Evolutionary conservation across 2,329 filamentous ascomycete species (phyloP), one percentile per base, ranked within the genome.

Genomic region (Phoma herbarum): DNA sequence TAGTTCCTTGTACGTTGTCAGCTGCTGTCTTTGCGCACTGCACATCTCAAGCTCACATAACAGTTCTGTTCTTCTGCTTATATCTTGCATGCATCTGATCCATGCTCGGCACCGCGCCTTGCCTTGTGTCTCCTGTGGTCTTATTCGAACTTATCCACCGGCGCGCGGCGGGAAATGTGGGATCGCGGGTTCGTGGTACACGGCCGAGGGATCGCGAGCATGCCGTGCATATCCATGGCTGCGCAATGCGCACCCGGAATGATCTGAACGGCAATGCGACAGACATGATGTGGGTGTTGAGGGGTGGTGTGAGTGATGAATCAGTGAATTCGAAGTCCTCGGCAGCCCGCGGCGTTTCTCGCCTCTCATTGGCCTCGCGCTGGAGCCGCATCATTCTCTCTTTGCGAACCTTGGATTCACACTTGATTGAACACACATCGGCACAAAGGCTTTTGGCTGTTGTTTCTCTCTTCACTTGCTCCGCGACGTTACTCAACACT

Each of bases 61-160:
- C 88, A 9, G 89, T 90, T 62, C 82, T 80, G 69, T 93, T 93
- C 80, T 87, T 90, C 67, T 81, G 78, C 64, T 83, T 85, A 67
- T 91, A 92, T 20, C 87, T 83, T 49, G 83, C 85, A 26, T 84
- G 84, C 75, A 91, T 79, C 66, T 86, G 81, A 42, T 88, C 86
- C 86, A 92, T 90, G 41, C 80, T 82, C 2, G 85, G 84, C 16
- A 79, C 77, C 22, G 66, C 67, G 68, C 73, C 65, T 56, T 79
- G 75, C 43, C 63, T 65, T 23, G 60, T 58, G 41, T 72, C 64
- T 29, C 65, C 67, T 4, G 72, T 70, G 5, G 50, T 59, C 41
- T 59, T 59, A 35, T 59, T 54, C 12, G 71, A 73, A 31, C 75
- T 77, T 41, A 78, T 44, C 65, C 66, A 74, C 68, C 74, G 66